Conservation (phyloP, 495 filamentous ascomycete species). For the Hyaloscypha hepaticicola region DNA sequence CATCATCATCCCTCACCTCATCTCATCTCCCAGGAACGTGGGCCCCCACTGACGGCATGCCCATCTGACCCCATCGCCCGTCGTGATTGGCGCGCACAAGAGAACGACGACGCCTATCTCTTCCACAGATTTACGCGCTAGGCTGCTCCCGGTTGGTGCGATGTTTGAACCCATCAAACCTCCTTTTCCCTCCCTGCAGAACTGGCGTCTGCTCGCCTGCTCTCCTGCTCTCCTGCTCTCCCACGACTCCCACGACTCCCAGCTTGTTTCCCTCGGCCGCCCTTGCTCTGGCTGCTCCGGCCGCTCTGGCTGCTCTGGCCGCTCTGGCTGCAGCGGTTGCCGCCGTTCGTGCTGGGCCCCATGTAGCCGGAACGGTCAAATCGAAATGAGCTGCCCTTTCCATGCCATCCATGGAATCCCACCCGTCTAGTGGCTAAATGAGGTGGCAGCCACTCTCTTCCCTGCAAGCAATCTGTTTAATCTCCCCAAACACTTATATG, state of each 20-base stretch:
- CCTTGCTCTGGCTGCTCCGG: neutral
- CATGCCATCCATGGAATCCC: neutral
- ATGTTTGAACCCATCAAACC: no score
- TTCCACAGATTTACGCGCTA: no score
- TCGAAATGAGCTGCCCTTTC: neutral
- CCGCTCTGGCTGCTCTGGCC: neutral
- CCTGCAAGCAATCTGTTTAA: slow-evolving; percentile 22
- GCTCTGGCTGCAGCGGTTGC: neutral
- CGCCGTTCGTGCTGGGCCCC: neutral
- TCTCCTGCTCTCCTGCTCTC: neutral
- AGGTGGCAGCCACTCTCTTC: slow-evolving; percentile 6
- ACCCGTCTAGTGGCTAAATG: slow-evolving; percentile 19
- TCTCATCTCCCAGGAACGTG: neutral
- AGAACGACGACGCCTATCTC: no score
- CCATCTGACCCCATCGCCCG: no score
- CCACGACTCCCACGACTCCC: no score
- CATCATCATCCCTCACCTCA: no score
- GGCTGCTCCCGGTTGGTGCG: slow-evolving; percentile 6
- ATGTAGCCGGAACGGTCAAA: neutral
- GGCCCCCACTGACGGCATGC: no score
- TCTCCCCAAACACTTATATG: slow-evolving; percentile 33
- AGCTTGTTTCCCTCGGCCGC: no score
- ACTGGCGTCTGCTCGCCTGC: neutral
- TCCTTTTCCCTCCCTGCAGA: neutral
- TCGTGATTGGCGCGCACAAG: neutral